Base-by-base conservation (phyloP, 257 asterid species). In the Solanum commersonii region DNA sequence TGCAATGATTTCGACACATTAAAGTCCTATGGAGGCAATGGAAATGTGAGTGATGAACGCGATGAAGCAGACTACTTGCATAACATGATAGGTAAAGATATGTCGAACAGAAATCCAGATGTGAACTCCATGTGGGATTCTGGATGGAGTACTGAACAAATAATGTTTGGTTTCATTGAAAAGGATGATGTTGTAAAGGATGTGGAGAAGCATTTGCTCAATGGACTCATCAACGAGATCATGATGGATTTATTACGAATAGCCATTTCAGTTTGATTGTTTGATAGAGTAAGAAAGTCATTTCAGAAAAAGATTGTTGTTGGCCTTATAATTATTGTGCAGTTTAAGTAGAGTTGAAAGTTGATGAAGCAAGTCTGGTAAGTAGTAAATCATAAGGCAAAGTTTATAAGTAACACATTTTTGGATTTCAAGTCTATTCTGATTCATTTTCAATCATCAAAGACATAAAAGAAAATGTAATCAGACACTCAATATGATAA, bases 71-170 rank as follows among this genome's bases (percentile, higher is more conserved):
- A 92, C 23, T 87, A 92, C 88, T 85, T 95, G 33, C 84, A 89
- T 74, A 88, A 84, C 63, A 95, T 94, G 97, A 94, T 95, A 79
- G 89, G 92, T 63, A 94, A 89, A 38, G 98, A 96, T 90, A 91
- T 95, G 14, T 87, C 87, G 20, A 82, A 88, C n/a, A 84, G 77
- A 70, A 83, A 86, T 16, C 90, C 98, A 12, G 94, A 93, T 79
- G 92, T 94, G 77, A 95, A 93, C 91, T 83, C 92, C 89, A 91
- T 93, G 97, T 96, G 99, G 99, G 99, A 94, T 87, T 91, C 89
- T 60, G 95, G 95, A 23, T 96, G 99, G 98, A 90, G 89, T 87
- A 88, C 89, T 42, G 85, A 81, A 10, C 85, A 49, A 81, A 88
- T 87, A 87, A 88, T 27, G 90, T 89, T 87, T n/a, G 88, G 90